Evolutionary conservation across 2,329 filamentous ascomycete genomes (phyloP).

Genomic region (Ophidiomyces ophidiicola): DNA sequence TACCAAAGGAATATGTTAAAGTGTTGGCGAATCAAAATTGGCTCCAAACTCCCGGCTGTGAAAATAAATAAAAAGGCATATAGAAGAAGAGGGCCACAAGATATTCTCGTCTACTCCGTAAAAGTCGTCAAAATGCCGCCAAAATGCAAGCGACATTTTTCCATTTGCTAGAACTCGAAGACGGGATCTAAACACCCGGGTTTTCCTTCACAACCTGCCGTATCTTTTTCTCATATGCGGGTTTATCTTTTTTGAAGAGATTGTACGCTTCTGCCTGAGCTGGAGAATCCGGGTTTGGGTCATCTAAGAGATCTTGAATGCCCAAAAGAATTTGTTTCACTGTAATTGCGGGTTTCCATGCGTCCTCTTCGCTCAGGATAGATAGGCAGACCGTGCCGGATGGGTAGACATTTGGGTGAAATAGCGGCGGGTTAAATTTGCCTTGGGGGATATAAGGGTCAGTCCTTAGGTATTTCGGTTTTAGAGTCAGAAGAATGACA

Average conservation of each 20-base stretch:
- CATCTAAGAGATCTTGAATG: constrained; percentile 89
- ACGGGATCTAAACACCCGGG: constrained; percentile 49
- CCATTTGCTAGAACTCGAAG: background rate
- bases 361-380: constrained; percentile 95
- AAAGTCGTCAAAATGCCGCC: background rate
- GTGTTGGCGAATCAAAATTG: too few species aligned
- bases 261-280: constrained; percentile 97
- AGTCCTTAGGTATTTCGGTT: background rate
- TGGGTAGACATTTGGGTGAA: constrained; percentile 97
- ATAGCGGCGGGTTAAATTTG: constrained; percentile 91
- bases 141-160: too few species aligned
- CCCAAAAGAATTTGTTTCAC: constrained; percentile 95
- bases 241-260: constrained; percentile 79
- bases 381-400: constrained; percentile 95
- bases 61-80: background rate
- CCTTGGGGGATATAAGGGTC: constrained; percentile 42
- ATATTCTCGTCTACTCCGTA: background rate
- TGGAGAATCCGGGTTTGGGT: constrained; percentile 92
- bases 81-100: background rate
- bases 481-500: constrained; percentile 29
- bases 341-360: constrained; percentile 96
- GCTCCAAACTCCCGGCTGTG: too few species aligned
- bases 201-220: constrained; percentile 81
- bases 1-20: too few species aligned
- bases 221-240: constrained; percentile 80